These are phyloP conservation scores for Ascobolus immersus DNA, from an alignment of 495 filamentous ascomycete species.

Conservation along the genomic window DNA sequence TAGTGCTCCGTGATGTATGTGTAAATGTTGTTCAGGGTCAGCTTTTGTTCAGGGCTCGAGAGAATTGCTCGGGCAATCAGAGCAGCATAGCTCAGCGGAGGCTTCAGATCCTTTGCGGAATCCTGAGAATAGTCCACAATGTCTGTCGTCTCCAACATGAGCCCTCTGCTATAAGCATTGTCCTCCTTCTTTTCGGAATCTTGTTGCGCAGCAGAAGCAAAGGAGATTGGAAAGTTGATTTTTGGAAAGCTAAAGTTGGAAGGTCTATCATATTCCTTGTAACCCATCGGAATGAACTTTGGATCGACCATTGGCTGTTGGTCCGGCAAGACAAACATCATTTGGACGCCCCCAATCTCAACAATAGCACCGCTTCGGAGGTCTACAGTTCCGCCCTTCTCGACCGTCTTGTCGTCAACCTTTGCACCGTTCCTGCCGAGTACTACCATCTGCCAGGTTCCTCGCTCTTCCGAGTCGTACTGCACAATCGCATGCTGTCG, in stretches of 20 bases:
- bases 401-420: constrained; percentile 43
- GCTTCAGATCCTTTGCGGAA: constrained; percentile 65
- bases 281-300: constrained; percentile 8
- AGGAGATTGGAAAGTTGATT: constrained; percentile 5
- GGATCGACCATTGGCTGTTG: constrained; percentile 15
- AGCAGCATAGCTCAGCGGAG: constrained; percentile 85
- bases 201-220: constrained; percentile 7
- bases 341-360: constrained; percentile 72
- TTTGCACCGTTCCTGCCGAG: constrained; percentile 78
- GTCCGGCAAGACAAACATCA: constrained; percentile 86
- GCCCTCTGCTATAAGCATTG: constrained; percentile 34
- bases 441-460: constrained; percentile 54
- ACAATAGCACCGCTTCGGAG: constrained; percentile 69
- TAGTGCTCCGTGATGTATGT: constrained; percentile 70
- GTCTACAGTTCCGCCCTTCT: constrained; percentile 33
- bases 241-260: constrained; percentile 6
- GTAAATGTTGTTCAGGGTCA: constrained; percentile 76
- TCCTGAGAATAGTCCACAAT: constrained; percentile 70
- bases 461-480: constrained; percentile 39
- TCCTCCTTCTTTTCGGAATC: constrained; percentile 25
- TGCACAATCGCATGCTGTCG: constrained; percentile 65
- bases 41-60: constrained; percentile 53
- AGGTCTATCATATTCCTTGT: constrained; percentile 2
- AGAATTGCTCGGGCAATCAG: constrained; percentile 92
- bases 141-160: constrained; percentile 49